These are phyloP conservation scores for Knufia fluminis DNA, from an alignment of 2,329 filamentous ascomycete genomes.

Conservation along the genomic window DNA sequence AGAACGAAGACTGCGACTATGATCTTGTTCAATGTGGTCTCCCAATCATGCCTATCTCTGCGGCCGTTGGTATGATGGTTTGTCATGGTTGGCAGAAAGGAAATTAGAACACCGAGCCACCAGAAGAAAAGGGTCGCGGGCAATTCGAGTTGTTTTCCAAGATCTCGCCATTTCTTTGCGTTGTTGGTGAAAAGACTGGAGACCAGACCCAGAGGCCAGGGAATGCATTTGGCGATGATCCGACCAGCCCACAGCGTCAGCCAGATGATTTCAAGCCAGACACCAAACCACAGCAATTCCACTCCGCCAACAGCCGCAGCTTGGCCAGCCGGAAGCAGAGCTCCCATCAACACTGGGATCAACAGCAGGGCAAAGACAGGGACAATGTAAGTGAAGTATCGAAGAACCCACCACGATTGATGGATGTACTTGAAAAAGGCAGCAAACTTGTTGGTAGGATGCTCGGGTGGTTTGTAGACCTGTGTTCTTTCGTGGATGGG, in stretches of 20 bases:
- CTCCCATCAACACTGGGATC: slow-evolving; percentile 59
- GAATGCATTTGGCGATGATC: slow-evolving; percentile 56
- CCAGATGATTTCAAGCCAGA: slow-evolving; percentile 94
- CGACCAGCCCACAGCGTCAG: slow-evolving; percentile 73
- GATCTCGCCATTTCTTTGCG: slow-evolving; percentile 84
- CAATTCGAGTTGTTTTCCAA: slow-evolving; percentile 76
- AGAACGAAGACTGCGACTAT: slow-evolving; percentile 77
- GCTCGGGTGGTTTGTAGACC: slow-evolving; percentile 55
- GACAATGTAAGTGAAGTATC: slow-evolving; percentile 63
- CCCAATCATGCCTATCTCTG: slow-evolving; percentile 54
- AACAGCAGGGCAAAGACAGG: slow-evolving; percentile 56
- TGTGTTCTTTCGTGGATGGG: slow-evolving; percentile 59
- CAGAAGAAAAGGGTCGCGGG: slow-evolving; percentile 83
- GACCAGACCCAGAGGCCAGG: slow-evolving; percentile 51
- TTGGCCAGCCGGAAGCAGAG: slow-evolving; percentile 43
- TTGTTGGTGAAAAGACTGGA: slow-evolving; percentile 76
- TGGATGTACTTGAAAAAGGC: slow-evolving; percentile 58
- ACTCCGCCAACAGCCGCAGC: slow-evolving; percentile 63
- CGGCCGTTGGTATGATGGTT: slow-evolving; percentile 51
- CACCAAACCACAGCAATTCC: slow-evolving; percentile 76
- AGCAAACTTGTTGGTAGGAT: slow-evolving; percentile 53
- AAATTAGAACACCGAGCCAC: slow-evolving; percentile 78
- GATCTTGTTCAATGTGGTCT: slow-evolving; percentile 71
- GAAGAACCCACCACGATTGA: slow-evolving; percentile 55
- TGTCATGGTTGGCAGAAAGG: slow-evolving; percentile 74